Percentiles rank a stretch among this genome's conserved stretches.
phyloP scores from a whole-genome alignment of 2,329 filamentous ascomycete genomes.

The Monilinia aucupariae region DNA sequence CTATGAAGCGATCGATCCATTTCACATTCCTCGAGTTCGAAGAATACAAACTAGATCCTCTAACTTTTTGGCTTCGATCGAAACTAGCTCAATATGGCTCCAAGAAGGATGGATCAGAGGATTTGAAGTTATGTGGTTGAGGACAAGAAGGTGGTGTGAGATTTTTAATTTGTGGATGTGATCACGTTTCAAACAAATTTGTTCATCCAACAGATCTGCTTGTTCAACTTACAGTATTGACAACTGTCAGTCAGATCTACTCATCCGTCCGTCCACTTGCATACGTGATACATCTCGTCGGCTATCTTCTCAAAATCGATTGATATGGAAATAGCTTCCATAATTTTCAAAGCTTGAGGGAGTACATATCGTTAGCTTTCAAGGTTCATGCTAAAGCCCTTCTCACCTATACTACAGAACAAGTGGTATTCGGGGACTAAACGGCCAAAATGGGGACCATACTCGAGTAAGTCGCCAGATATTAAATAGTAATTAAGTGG shows the following conservation, averaged over 20 bases:
- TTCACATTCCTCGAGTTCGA: too few relatives aligned
- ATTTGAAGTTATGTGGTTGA: background rate
- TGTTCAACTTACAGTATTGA: background rate
- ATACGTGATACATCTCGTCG: background rate
- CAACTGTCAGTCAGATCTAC: constrained; percentile 7
- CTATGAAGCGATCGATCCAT: too few relatives aligned
- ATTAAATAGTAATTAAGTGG: background rate
- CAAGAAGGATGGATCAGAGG: too few relatives aligned
- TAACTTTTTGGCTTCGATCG: too few relatives aligned
- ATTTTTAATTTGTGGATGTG: background rate
- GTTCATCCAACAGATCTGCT: background rate
- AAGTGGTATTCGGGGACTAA: constrained; percentile 14
- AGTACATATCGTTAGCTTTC: background rate
- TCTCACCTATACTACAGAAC: background rate
- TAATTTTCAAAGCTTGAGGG: background rate
- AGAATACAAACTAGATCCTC: too few relatives aligned
- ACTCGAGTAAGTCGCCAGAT: background rate
- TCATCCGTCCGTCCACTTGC: background rate
- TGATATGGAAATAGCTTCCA: background rate
- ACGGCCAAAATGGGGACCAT: constrained; percentile 11
- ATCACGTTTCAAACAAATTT: background rate
- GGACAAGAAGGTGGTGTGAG: background rate
- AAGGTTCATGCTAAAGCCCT: background rate
- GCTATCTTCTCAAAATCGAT: background rate
- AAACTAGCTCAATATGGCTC: too few relatives aligned